These are phyloP conservation scores for Gloeophyllum trabeum DNA, from an alignment of 768 basidiomycete species.

Conservation along the genomic window DNA sequence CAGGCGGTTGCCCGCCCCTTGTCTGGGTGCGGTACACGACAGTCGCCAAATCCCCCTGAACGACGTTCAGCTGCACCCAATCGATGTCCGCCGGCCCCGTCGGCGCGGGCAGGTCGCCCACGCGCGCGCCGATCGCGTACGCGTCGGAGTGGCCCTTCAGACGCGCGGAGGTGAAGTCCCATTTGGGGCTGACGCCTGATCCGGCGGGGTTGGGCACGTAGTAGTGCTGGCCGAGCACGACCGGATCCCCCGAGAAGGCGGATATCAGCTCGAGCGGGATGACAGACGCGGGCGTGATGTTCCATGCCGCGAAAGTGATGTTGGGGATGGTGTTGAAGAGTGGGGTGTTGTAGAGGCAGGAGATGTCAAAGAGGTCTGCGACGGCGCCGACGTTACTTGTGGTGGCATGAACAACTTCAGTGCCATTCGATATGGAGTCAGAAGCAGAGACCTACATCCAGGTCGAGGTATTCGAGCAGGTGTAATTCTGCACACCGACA, in stretches of 20 bases:
- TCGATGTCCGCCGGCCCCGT: conserved; percentile 33
- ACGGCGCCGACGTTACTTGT: conserved; percentile 34
- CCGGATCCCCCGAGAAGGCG: conserved; percentile 6
- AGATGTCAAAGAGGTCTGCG: conserved; percentile 44
- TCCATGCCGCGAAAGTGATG: conserved; percentile 20
- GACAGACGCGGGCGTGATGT: conserved; percentile 7
- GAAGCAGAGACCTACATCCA: conserved; percentile 26
- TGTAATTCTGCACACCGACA: conserved; percentile 45
- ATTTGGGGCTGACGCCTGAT: conserved; percentile 32
- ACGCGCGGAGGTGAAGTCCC: conserved; percentile 42
- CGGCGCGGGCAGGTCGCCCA: conserved; percentile 29
- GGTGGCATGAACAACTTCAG: conserved; percentile 1
- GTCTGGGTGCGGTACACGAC: conserved; percentile 43
- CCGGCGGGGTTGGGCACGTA: conserved; percentile 39
- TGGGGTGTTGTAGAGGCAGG: conserved; percentile 28
- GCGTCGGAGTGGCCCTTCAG: conserved; percentile 29
- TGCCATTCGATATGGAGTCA: not conserved
- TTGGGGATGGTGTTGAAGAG: conserved; percentile 20
- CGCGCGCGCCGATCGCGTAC: conserved; percentile 34
- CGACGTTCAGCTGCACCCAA: conserved; percentile 38
- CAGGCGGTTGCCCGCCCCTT: conserved; percentile 40
- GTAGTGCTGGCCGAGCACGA: conserved; percentile 40
- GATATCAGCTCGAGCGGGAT: conserved; percentile 10
- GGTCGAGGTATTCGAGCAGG: conserved; percentile 24
- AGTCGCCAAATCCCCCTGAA: conserved; percentile 37